A percentile compares a stretch with the other conserved stretches of the same genome.
These are phyloP conservation scores for Fusarium subglutinans DNA, from an alignment of 2,329 filamentous ascomycete species.

Conservation along the genomic window DNA sequence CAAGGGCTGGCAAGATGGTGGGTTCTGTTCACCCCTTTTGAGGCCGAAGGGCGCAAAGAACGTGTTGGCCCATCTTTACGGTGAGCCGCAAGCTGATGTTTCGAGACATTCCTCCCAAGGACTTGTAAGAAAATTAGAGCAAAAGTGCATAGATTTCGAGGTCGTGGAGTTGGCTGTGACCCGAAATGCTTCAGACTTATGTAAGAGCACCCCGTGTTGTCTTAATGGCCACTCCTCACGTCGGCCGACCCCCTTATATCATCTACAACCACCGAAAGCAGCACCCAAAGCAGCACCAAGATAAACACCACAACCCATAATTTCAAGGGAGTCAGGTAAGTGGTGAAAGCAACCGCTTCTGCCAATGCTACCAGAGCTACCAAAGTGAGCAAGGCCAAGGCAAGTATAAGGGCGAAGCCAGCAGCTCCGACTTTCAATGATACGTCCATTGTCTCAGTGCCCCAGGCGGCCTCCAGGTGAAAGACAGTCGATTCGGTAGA, in stretches of 20 bases:
- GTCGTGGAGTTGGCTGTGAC: neutral
- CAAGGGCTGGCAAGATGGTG: too few relatives aligned
- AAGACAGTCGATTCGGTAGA: neutral
- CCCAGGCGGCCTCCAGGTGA: neutral
- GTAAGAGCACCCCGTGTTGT: neutral
- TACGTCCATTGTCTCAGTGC: neutral
- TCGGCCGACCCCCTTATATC: accelerated
- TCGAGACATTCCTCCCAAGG: too few relatives aligned
- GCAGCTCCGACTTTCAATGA: neutral
- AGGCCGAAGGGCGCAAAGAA: too few relatives aligned
- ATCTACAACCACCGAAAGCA: neutral
- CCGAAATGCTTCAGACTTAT: neutral
- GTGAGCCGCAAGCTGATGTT: too few relatives aligned
- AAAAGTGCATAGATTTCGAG: neutral
- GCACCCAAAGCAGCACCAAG: too few relatives aligned
- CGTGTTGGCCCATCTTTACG: too few relatives aligned
- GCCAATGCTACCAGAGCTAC: neutral
- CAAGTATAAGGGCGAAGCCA: neutral
- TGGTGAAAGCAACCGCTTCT: accelerated
- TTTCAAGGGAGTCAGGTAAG: accelerated
- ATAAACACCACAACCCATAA: neutral
- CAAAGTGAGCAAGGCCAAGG: neutral
- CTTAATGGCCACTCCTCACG: neutral
- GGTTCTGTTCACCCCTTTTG: too few relatives aligned
- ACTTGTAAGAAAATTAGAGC: too few relatives aligned